Evolutionary conservation across 2,329 filamentous ascomycete genomes (phyloP).

Genomic region (Diplodia corticola): DNA sequence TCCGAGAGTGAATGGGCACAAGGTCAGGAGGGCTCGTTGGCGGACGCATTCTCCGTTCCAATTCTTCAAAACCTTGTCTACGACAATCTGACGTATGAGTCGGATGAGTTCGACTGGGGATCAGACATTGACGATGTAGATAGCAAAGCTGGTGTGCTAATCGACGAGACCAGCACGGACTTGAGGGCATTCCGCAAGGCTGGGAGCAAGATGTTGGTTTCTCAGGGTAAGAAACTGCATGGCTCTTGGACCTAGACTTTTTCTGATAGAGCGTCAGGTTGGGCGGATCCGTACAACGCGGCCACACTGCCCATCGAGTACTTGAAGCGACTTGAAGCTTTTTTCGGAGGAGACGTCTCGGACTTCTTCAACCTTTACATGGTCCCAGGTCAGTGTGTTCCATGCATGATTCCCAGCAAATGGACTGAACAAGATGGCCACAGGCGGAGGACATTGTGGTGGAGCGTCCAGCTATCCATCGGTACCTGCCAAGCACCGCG

Average conservation of each 20-base stretch:
- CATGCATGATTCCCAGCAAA: too few relatives aligned
- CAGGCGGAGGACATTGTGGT: slow-evolving; percentile 21
- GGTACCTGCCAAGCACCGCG: slow-evolving; percentile 11
- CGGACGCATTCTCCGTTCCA: slow-evolving; percentile 39
- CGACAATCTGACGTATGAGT: slow-evolving; percentile 40
- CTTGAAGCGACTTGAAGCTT: not conserved
- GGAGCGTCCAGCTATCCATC: slow-evolving; percentile 1
- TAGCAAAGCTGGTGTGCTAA: slow-evolving; percentile 35
- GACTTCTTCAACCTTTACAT: slow-evolving; percentile 23
- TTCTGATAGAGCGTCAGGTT: slow-evolving; percentile 1
- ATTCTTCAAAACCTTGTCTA: slow-evolving; percentile 48
- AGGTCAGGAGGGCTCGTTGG: slow-evolving; percentile 38
- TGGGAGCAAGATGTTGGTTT: slow-evolving; percentile 43
- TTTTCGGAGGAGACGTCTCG: slow-evolving; percentile 5
- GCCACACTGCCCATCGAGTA: slow-evolving; percentile 14
- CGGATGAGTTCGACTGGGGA: slow-evolving; percentile 40
- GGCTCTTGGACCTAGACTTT: not conserved
- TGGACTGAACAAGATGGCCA: not conserved
- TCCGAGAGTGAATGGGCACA: slow-evolving; percentile 42
- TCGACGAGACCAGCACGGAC: slow-evolving; percentile 41
- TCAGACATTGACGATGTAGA: slow-evolving; percentile 39
- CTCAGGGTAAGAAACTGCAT: slow-evolving; percentile 32
- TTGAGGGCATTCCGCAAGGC: slow-evolving; percentile 32
- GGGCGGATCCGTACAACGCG: slow-evolving; percentile 23
- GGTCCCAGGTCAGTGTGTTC: slow-evolving; percentile 13